Conservation (phyloP, 495 filamentous ascomycete genomes). For the Podospora pseudopauciseta region DNA sequence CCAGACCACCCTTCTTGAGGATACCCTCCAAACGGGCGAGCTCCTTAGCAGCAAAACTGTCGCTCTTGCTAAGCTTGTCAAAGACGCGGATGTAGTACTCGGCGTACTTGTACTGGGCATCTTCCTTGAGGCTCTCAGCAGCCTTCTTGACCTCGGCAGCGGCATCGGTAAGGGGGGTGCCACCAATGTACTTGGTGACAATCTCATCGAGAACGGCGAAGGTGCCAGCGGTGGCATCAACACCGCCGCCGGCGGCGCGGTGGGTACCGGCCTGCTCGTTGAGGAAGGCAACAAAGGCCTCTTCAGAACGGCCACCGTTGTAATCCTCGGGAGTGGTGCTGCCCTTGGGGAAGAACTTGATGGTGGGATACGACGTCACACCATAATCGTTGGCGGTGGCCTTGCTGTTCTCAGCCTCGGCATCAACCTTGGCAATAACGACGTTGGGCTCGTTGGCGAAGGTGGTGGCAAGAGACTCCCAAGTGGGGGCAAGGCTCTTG, state of each 20-base stretch:
- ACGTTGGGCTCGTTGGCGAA: slow-evolving; percentile 74
- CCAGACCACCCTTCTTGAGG: slow-evolving; percentile 78
- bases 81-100: slow-evolving; percentile 91
- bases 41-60: slow-evolving; percentile 83
- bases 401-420: slow-evolving; percentile 80
- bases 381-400: slow-evolving; percentile 71
- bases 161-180: slow-evolving; percentile 54
- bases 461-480: slow-evolving; percentile 82
- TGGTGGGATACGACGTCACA: slow-evolving; percentile 85
- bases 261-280: slow-evolving; percentile 88
- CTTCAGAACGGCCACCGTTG: slow-evolving; percentile 72
- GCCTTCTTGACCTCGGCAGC: slow-evolving; percentile 65
- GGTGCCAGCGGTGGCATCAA: slow-evolving; percentile 77
- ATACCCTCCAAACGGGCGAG: slow-evolving; percentile 73
- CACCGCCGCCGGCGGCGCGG: slow-evolving; percentile 75
- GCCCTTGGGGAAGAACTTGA: slow-evolving; percentile 96
- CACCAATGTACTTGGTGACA: slow-evolving; percentile 61
- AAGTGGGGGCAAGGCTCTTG: slow-evolving; percentile 87
- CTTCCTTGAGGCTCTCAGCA: slow-evolving; percentile 61
- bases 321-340: slow-evolving; percentile 70
- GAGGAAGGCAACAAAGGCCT: slow-evolving; percentile 73
- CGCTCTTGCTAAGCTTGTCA: slow-evolving; percentile 72
- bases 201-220: slow-evolving; percentile 72
- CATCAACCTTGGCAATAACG: slow-evolving; percentile 90
- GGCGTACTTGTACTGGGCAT: slow-evolving; percentile 65